phyloP scores from a whole-genome alignment of 257 asterid species.

The Ilex asprella region DNA sequence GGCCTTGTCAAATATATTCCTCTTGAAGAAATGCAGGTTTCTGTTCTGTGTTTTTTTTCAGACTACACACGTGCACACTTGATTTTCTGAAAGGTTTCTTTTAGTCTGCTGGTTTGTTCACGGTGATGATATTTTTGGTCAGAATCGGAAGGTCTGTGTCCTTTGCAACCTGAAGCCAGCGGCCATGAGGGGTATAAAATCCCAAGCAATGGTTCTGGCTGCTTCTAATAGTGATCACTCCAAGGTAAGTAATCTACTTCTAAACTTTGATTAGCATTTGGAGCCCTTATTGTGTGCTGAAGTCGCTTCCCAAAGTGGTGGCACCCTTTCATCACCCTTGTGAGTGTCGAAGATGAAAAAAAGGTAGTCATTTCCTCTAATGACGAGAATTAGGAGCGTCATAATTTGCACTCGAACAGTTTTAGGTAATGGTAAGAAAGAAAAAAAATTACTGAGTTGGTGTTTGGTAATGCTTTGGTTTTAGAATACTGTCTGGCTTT shows the following conservation, averaged over 20 bases:
- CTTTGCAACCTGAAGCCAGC: conserved; percentile 98
- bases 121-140: conserved; percentile 13
- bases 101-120: conserved; percentile 2
- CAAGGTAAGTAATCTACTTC: conserved; percentile 38
- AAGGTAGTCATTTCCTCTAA: not conserved
- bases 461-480: not conserved
- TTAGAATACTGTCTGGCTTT: not conserved
- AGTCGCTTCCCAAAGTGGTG: not conserved
- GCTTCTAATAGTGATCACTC: conserved; percentile 71
- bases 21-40: conserved; percentile 93
- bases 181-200: conserved; percentile 83
- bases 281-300: not conserved
- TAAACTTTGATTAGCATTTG: not conserved
- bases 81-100: not conserved
- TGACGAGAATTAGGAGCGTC: not conserved
- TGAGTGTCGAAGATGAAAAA: not conserved
- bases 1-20: conserved; percentile 91
- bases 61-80: not conserved
- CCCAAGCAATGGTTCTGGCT: conserved; percentile 98
- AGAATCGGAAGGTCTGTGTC: conserved; percentile 95
- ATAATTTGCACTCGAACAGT: not conserved
- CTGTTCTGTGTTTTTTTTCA: conserved; percentile 3
- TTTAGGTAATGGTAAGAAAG: not conserved
- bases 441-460: no score
- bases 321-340: not conserved